Conservation (phyloP, 179 eudicot genomes). For the Nepenthes alata region DNA sequence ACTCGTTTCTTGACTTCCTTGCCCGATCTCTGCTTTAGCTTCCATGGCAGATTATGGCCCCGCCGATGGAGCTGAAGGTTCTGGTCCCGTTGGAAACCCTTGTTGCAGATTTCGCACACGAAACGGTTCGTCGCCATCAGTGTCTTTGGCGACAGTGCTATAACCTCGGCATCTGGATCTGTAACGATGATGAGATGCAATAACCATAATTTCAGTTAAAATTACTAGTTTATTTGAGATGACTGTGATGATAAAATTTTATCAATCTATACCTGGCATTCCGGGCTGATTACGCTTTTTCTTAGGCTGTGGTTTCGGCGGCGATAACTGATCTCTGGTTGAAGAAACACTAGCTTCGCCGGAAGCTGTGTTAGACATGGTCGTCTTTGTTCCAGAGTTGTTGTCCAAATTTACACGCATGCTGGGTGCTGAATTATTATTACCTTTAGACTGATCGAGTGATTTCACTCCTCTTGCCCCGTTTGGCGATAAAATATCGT, state of each 20-base stretch:
- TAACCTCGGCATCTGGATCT: conserved; percentile 46
- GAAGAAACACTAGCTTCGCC: conserved; percentile 67
- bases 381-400: conserved; percentile 15
- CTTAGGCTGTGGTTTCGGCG: conserved; percentile 36
- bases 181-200: background rate
- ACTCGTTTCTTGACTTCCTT: conserved; percentile 32
- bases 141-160: conserved; percentile 33
- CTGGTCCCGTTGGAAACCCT: conserved; percentile 39
- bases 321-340: conserved; percentile 36
- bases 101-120: conserved; percentile 35
- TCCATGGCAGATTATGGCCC: conserved; percentile 41
- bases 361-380: conserved; percentile 28
- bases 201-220: background rate
- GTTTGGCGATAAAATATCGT: background rate
- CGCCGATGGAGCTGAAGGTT: conserved; percentile 34
- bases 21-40: conserved; percentile 27
- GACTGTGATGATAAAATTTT: background rate
- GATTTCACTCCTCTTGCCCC: background rate
- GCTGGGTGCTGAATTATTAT: background rate
- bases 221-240: background rate
- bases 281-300: conserved; percentile 87
- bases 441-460: background rate
- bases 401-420: conserved; percentile 44
- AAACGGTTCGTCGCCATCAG: conserved; percentile 38
- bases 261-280: conserved; percentile 58